phyloP scores from a whole-genome alignment of 495 filamentous ascomycete genomes.

The Xylaria curta region DNA sequence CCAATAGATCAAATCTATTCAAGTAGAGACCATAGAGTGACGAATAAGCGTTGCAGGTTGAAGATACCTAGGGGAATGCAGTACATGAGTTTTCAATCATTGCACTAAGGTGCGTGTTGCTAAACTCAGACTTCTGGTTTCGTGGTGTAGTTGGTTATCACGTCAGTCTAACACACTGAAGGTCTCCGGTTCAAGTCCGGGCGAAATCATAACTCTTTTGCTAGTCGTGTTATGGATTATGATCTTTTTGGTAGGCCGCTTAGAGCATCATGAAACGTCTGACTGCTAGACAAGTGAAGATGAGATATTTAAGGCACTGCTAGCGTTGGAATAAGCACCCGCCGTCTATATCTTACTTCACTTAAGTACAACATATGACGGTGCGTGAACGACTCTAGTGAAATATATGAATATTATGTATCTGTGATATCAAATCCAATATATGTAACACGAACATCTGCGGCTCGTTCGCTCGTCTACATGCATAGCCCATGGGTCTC shows the following conservation, averaged over 20 bases:
- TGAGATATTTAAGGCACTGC: neutral
- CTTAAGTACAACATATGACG: neutral
- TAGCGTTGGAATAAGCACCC: neutral
- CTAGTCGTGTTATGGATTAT: neutral
- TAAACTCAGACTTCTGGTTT: too few relatives aligned
- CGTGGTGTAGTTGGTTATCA: slow-evolving; percentile 25
- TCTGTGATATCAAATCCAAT: slow-evolving; percentile 35
- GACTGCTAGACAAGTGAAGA: neutral
- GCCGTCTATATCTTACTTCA: neutral
- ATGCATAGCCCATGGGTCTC: slow-evolving; percentile 33
- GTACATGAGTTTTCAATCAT: too few relatives aligned
- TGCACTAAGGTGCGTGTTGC: too few relatives aligned
- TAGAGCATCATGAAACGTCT: neutral
- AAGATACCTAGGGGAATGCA: too few relatives aligned
- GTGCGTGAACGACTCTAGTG: neutral
- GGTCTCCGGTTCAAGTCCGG: slow-evolving; percentile 26
- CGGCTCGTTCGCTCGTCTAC: slow-evolving; percentile 34
- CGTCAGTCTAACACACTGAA: slow-evolving; percentile 24
- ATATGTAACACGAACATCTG: slow-evolving; percentile 35
- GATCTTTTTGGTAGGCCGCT: neutral
- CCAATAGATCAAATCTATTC: neutral
- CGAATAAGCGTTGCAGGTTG: neutral
- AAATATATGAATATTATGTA: slow-evolving; percentile 39
- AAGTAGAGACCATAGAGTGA: neutral
- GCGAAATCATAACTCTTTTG: slow-evolving; percentile 14